Evolutionary conservation across 768 basidiomycete genomes (phyloP).

Genomic region (Cystofilobasidium ferigula): DNA sequence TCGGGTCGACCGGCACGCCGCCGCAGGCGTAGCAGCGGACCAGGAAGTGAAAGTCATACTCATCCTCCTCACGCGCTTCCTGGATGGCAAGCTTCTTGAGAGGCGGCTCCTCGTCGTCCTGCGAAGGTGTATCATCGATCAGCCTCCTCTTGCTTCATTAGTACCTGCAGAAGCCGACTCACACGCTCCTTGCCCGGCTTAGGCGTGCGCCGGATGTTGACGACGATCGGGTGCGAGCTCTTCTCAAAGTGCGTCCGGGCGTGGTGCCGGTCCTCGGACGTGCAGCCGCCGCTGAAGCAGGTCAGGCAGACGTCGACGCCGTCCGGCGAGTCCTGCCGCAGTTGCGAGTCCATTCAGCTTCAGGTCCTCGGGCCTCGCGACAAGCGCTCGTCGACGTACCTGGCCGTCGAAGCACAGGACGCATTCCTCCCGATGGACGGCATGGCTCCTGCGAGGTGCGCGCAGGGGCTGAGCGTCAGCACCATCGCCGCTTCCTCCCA

Average conservation of each 20-base stretch:
- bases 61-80: slow-evolving; percentile 69
- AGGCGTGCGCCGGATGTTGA: slow-evolving; percentile 65
- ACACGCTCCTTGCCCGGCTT: slow-evolving; percentile 60
- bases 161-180: too few relatives aligned
- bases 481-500: neutral
- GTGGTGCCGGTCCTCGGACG: slow-evolving; percentile 48
- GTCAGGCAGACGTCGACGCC: slow-evolving; percentile 81
- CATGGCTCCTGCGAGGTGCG: slow-evolving; percentile 1
- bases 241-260: slow-evolving; percentile 60
- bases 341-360: neutral
- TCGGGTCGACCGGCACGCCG: slow-evolving; percentile 26
- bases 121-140: too few relatives aligned
- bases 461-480: neutral
- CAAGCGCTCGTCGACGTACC: slow-evolving; percentile 40
- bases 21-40: slow-evolving; percentile 69
- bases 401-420: slow-evolving; percentile 95
- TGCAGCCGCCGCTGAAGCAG: slow-evolving; percentile 92
- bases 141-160: too few relatives aligned
- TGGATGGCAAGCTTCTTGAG: slow-evolving; percentile 75
- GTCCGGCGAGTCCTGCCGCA: slow-evolving; percentile 51
- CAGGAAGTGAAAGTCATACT: slow-evolving; percentile 56
- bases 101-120: slow-evolving; percentile 74
- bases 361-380: neutral
- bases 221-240: slow-evolving; percentile 60
- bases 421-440: slow-evolving; percentile 63